These are phyloP conservation scores for Filosporella fistucella DNA, from an alignment of 495 filamentous ascomycete species.

Conservation along the genomic window DNA sequence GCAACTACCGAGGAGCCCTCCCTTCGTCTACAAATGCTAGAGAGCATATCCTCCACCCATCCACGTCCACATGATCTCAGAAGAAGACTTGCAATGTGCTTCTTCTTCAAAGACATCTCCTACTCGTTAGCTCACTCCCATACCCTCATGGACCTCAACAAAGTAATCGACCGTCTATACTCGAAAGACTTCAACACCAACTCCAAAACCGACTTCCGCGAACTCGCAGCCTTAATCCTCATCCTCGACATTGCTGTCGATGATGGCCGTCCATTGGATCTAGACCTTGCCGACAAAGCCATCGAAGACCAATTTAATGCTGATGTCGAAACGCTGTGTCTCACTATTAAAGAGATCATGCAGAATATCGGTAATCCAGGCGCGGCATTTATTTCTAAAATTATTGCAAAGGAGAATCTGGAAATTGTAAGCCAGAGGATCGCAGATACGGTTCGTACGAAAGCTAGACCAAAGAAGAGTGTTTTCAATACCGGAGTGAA, in stretches of 20 bases:
- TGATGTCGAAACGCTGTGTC: constrained; percentile 61
- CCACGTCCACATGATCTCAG: constrained; percentile 56
- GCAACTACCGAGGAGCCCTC: constrained; percentile 42
- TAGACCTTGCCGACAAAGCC: constrained; percentile 26
- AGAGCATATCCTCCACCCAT: constrained; percentile 49
- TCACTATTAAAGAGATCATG: constrained; percentile 60
- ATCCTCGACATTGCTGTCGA: constrained; percentile 74
- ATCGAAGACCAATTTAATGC: constrained; percentile 53
- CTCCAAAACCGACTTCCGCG: constrained; percentile 58
- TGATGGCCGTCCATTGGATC: constrained; percentile 39
- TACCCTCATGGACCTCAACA: constrained; percentile 41
- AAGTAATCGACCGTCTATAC: constrained; percentile 47
- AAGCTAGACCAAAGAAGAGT: constrained; percentile 50
- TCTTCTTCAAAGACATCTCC: constrained; percentile 50
- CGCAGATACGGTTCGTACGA: constrained; percentile 63
- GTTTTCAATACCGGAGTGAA: constrained; percentile 40
- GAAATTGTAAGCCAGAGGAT: constrained; percentile 70
- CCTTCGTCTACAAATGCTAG: constrained; percentile 56
- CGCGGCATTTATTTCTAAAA: constrained; percentile 63
- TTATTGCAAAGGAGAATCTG: constrained; percentile 67
- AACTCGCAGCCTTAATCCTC: constrained; percentile 55
- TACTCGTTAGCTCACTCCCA: constrained; percentile 34
- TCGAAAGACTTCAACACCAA: constrained; percentile 44
- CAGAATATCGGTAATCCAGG: constrained; percentile 70
- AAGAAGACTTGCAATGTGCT: constrained; percentile 68